phyloP scores from a whole-genome alignment of 2,329 filamentous ascomycete genomes.

The Rutstroemia sydowiana region DNA sequence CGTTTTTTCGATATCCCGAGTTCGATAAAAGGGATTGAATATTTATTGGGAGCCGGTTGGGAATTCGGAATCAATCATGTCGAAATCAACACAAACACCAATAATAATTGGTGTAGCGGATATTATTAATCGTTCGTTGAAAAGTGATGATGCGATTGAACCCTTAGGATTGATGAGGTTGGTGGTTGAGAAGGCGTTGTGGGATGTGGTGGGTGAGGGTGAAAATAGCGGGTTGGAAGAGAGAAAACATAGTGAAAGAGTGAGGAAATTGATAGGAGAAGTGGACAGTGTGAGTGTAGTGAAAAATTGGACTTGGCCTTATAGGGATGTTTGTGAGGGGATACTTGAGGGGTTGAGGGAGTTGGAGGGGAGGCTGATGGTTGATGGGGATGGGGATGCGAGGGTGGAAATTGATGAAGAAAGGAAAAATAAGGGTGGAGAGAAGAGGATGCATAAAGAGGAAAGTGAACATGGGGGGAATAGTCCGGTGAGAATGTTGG shows the following conservation, averaged over 20 bases:
- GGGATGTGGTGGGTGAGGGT: constrained; percentile 28
- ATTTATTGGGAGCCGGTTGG: no score
- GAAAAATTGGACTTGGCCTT: constrained; percentile 1
- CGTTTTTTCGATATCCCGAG: no score
- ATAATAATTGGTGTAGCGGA: constrained; percentile 58
- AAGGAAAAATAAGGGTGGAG: no score
- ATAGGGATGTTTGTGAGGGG: neutral
- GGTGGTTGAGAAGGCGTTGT: neutral
- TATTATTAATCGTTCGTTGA: constrained; percentile 48
- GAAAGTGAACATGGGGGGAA: constrained; percentile 30
- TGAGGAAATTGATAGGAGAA: constrained; percentile 22
- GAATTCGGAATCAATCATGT: no score
- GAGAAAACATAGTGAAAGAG: constrained; percentile 44
- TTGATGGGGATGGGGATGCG: neutral
- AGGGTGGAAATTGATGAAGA: neutral
- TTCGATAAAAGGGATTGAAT: no score
- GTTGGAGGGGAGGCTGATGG: neutral
- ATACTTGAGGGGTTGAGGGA: neutral
- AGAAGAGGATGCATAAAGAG: neutral
- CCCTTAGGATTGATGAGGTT: constrained; percentile 46
- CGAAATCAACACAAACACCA: constrained; percentile 31
- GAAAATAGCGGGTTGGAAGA: constrained; percentile 35
- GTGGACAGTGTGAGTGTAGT: constrained; percentile 39
- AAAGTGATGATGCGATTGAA: constrained; percentile 47
- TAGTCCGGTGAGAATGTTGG: constrained; percentile 53